These are phyloP conservation scores for Xylaria sp. DNA, from an alignment of 2,329 filamentous ascomycete genomes.

Conservation along the genomic window DNA sequence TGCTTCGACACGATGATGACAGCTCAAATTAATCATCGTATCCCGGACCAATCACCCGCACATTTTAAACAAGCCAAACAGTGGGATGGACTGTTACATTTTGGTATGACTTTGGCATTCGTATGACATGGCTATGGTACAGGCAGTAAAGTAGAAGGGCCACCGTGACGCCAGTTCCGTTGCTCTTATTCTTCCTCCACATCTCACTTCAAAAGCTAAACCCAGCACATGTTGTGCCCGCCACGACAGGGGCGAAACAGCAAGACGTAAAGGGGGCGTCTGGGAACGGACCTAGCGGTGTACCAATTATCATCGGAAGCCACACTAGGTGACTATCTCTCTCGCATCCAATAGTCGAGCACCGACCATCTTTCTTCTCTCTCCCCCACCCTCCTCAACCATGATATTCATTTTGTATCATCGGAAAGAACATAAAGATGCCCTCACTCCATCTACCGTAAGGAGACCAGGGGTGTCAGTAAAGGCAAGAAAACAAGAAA, in stretches of 20 bases:
- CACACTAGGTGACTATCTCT: constrained; percentile 7
- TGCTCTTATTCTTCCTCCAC: constrained; percentile 30
- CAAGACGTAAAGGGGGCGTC: constrained; percentile 26
- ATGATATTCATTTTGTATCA: constrained; percentile 38
- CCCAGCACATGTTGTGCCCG: constrained; percentile 28
- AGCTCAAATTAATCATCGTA: not conserved
- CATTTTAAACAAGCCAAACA: not conserved
- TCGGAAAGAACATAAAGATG: constrained; percentile 34
- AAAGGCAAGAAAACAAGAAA: constrained; percentile 40
- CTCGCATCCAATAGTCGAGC: no score
- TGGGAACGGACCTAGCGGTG: constrained; percentile 27
- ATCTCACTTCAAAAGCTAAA: constrained; percentile 32
- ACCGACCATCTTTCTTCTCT: no score
- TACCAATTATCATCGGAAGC: constrained; percentile 31
- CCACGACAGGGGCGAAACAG: constrained; percentile 20
- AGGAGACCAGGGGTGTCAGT: constrained; percentile 39
- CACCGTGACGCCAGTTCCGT: constrained; percentile 37
- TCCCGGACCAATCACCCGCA: not conserved
- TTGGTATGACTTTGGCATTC: constrained; percentile 39
- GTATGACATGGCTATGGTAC: constrained; percentile 43
- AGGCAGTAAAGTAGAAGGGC: constrained; percentile 38
- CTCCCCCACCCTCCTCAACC: constrained; percentile 22
- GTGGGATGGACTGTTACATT: not conserved
- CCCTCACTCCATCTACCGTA: constrained; percentile 44
- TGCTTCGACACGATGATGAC: no score